Evolutionary conservation across 768 basidiomycete genomes (phyloP).

Genomic region (Boletus speciosus): DNA sequence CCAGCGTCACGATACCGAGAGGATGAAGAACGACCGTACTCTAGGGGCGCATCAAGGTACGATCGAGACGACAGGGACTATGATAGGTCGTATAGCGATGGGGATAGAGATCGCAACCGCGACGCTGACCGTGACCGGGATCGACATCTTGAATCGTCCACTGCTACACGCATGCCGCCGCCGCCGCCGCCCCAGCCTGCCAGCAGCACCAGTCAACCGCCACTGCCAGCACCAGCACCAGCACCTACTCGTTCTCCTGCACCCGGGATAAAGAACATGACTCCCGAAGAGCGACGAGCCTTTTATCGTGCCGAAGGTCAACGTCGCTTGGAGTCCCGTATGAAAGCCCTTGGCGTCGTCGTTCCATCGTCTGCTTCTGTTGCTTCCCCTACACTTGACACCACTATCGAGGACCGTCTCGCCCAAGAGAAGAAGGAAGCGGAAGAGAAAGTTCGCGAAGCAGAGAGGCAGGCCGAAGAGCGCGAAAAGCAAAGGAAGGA

Average conservation of each 20-base stretch:
- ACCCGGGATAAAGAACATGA: constrained; percentile 70
- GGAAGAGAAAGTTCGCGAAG: constrained; percentile 73
- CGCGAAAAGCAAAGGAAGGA: constrained; percentile 70
- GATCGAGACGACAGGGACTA: constrained; percentile 39
- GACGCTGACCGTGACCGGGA: constrained; percentile 35
- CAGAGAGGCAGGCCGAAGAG: constrained; percentile 79
- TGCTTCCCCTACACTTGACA: constrained; percentile 59
- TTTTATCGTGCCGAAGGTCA: constrained; percentile 78
- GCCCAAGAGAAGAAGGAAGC: constrained; percentile 87
- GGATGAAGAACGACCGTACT: constrained; percentile 53
- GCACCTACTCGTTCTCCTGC: constrained; percentile 57
- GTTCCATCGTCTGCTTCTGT: constrained; percentile 34
- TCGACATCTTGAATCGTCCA: constrained; percentile 36
- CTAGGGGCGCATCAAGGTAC: constrained; percentile 38
- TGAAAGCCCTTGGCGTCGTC: constrained; percentile 76
- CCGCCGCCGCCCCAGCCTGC: constrained; percentile 44
- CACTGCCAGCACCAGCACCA: constrained; percentile 47
- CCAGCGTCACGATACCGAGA: constrained; percentile 35
- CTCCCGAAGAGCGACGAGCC: constrained; percentile 76
- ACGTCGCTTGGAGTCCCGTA: constrained; percentile 78
- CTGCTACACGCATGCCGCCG: constrained; percentile 40
- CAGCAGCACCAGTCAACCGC: constrained; percentile 30
- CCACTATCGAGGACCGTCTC: constrained; percentile 79
- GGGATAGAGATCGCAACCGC: constrained; percentile 16
- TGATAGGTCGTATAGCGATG: constrained; percentile 31